phyloP scores from a whole-genome alignment of 371 early-diverging fungal species.

The Mycotypha africana region DNA sequence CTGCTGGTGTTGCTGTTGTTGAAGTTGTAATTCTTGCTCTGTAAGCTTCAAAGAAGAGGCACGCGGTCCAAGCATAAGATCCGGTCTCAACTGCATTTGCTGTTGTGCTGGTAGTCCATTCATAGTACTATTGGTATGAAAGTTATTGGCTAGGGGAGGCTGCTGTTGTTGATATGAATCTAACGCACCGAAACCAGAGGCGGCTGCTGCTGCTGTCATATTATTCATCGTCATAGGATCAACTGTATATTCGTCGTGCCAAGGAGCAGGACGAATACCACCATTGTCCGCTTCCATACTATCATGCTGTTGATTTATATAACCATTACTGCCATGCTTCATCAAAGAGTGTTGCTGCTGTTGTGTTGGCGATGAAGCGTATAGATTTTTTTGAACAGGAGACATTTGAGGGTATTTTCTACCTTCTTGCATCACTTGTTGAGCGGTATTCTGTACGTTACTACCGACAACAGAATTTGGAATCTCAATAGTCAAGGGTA shows the following conservation, averaged over 20 bases:
- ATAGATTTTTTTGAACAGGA: conserved; percentile 1
- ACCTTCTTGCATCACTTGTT: conserved; percentile 26
- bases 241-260: conserved; percentile 9
- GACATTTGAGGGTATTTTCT: conserved; percentile 24
- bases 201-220: neutral
- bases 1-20: conserved; percentile 7
- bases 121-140: conserved; percentile 4
- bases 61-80: no score
- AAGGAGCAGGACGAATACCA: conserved; percentile 22
- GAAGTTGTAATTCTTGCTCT: neutral
- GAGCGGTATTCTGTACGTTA: conserved; percentile 17
- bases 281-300: conserved; percentile 2
- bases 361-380: neutral
- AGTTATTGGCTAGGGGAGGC: conserved; percentile 5
- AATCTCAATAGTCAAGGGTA: conserved; percentile 39
- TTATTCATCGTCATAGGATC: neutral
- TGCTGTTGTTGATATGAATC: neutral
- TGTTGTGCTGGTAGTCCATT: no score
- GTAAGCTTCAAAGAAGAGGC: conserved; percentile 3
- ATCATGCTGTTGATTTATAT: conserved; percentile 1
- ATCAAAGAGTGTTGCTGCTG: conserved; percentile 1
- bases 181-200: neutral
- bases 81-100: no score
- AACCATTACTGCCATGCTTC: conserved; percentile 2
- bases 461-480: conserved; percentile 20